Evolutionary conservation across 2,329 filamentous ascomycete genomes (phyloP).

Genomic region (Beauveria scarabaeidicola): DNA sequence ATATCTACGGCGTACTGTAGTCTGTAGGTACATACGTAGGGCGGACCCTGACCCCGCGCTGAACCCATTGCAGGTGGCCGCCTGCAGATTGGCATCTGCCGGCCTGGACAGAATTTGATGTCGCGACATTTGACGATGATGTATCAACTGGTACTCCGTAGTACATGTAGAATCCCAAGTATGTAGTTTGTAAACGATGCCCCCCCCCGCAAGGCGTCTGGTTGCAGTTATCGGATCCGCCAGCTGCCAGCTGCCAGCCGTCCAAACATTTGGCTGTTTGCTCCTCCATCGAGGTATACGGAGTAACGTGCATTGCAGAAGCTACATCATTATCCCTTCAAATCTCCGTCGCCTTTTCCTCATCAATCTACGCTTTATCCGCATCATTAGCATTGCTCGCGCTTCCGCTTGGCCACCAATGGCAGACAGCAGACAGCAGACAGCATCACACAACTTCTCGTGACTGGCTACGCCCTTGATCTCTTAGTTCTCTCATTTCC

Average conservation of each 20-base stretch:
- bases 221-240: neutral
- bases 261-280: neutral
- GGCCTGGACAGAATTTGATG: neutral
- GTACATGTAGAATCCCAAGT: neutral
- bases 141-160: neutral
- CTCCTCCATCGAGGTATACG: neutral
- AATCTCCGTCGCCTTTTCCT: neutral
- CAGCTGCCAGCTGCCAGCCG: neutral
- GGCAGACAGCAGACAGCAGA: neutral
- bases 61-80: neutral
- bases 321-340: neutral
- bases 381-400: neutral
- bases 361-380: neutral
- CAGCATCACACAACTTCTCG: neutral
- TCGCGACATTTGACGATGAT: neutral
- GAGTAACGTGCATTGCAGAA: neutral
- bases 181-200: neutral
- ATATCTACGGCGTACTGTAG: no score
- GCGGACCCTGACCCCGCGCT: no score
- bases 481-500: neutral
- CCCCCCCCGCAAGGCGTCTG: neutral
- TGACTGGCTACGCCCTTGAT: neutral
- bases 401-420: neutral
- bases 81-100: neutral
- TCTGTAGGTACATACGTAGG: no score